phyloP scores from a whole-genome alignment of 192 early-diverging fungal genomes.

The Lunasporangiospora selenospora region DNA sequence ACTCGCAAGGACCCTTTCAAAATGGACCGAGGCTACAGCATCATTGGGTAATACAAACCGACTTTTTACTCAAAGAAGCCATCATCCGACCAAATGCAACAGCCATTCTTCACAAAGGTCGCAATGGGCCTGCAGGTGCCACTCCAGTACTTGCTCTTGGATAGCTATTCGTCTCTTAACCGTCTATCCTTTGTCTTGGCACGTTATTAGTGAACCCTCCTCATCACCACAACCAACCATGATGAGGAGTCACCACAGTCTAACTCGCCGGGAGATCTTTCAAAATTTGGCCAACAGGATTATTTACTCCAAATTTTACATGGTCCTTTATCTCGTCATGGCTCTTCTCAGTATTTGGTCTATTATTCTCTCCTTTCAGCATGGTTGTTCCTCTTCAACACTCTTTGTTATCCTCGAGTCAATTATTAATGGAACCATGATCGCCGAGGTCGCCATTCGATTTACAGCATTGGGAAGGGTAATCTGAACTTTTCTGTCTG shows the following conservation, averaged over 20 bases:
- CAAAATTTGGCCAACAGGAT: conserved; percentile 65
- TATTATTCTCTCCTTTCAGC: conserved; percentile 52
- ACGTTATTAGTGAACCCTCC: too few relatives aligned
- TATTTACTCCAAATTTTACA: conserved; percentile 66
- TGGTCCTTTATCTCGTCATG: conserved; percentile 58
- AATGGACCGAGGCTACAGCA: too few relatives aligned
- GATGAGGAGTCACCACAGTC: conserved; percentile 56
- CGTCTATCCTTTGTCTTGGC: too few relatives aligned
- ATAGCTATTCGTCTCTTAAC: too few relatives aligned
- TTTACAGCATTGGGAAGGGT: conserved; percentile 69
- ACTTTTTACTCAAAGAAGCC: too few relatives aligned
- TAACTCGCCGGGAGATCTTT: conserved; percentile 56
- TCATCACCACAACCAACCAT: too few relatives aligned
- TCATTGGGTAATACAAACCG: too few relatives aligned
- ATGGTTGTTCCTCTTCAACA: conserved; percentile 53
- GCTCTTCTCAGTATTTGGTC: conserved; percentile 57
- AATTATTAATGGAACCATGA: conserved; percentile 78
- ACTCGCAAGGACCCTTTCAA: too few relatives aligned
- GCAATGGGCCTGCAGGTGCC: too few relatives aligned
- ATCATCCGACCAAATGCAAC: too few relatives aligned
- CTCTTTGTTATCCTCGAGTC: conserved; percentile 76
- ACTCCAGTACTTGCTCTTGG: too few relatives aligned
- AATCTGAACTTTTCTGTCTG: not conserved
- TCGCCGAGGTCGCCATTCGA: conserved; percentile 71
- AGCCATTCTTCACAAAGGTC: too few relatives aligned